Conservation (phyloP, 805 yeast genomes). For the Soucietia sequanensis region DNA sequence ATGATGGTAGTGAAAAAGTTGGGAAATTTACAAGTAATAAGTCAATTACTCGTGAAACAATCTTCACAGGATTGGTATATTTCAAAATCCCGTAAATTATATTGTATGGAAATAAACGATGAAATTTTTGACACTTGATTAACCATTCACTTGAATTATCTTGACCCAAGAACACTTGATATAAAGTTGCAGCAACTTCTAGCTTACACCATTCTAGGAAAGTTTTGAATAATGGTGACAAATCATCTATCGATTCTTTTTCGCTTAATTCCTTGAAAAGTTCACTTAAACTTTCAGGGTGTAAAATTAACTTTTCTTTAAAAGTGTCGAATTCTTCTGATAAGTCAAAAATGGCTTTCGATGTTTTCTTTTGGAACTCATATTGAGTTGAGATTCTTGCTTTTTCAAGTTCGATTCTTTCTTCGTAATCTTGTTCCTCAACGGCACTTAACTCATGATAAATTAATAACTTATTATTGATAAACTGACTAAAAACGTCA, state of each 20-base stretch:
- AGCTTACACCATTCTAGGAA: slow-evolving; percentile 81
- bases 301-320: slow-evolving; percentile 50
- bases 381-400: slow-evolving; percentile 58
- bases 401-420: slow-evolving; percentile 60
- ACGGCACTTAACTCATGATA: slow-evolving; percentile 35
- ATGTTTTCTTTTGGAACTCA: slow-evolving; percentile 70
- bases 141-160: slow-evolving; percentile 80
- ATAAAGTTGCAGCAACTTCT: slow-evolving; percentile 80
- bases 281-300: slow-evolving; percentile 53
- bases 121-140: slow-evolving; percentile 67
- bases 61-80: slow-evolving; percentile 83
- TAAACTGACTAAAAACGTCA: slow-evolving; percentile 51
- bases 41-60: slow-evolving; percentile 77
- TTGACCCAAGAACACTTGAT: slow-evolving; percentile 74
- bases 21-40: slow-evolving; percentile 61
- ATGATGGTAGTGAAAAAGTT: slow-evolving; percentile 17
- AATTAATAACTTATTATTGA: slow-evolving; percentile 32
- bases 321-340: slow-evolving; percentile 59
- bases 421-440: slow-evolving; percentile 55
- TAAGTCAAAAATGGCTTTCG: slow-evolving; percentile 52
- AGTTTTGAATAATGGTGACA: slow-evolving; percentile 65
- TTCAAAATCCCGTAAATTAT: slow-evolving; percentile 73
- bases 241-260: slow-evolving; percentile 49
- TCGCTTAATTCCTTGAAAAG: slow-evolving; percentile 67
- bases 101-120: slow-evolving; percentile 75